Base-by-base conservation (phyloP, 768 basidiomycete species). In the button mushroom (Agaricus bisporus) region DNA sequence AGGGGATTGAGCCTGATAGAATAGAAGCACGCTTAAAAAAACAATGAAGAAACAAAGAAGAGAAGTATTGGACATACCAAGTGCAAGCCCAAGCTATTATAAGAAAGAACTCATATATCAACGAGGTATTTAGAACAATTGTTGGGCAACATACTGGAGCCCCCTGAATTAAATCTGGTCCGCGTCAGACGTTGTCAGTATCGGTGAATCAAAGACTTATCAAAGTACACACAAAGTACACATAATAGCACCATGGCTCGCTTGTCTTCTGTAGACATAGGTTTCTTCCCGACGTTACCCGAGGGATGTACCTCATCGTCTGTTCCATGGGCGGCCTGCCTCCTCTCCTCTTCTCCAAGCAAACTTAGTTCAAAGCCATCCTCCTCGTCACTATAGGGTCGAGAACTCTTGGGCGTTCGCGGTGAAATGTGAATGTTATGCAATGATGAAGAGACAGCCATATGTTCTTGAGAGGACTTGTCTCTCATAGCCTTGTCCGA, bases 201-300 rank as follows among this genome's bases (percentile, higher is more conserved):
- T 10, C 35, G 32, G 48, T 39, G 48, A 15, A 14, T 14, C n/a
- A 2, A 58, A 22, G 29, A 8, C 93, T 72, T 62, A n/a, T n/a
- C n/a, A n/a, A n/a, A n/a, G n/a, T n/a, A n/a, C n/a, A n/a, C n/a
- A 95, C 93, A 98, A 47, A 98, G 75, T 60, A 93, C 73, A 67
- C 92, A 86, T 32, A 98, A 73, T 49, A 98, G 71, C 4, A 80
- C 81, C 78, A 98, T 91, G 46, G 86, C 89, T 61, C 81, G 76
- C 68, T 87, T 88, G 70, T 98, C 95, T 66, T 83, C 86, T 28
- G 74, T 60, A 36, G 85, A 86, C 59, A 91, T 76, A 22, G 77
- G 63, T 48, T 63, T 70, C 64, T 80, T 86, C 14, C 28, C 46
- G 9, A 28, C 18, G 35, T 26, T 36, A 6, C 36, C 32, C 12